Conservation (phyloP, 768 basidiomycete species). For the Termitomyces sp. region DNA sequence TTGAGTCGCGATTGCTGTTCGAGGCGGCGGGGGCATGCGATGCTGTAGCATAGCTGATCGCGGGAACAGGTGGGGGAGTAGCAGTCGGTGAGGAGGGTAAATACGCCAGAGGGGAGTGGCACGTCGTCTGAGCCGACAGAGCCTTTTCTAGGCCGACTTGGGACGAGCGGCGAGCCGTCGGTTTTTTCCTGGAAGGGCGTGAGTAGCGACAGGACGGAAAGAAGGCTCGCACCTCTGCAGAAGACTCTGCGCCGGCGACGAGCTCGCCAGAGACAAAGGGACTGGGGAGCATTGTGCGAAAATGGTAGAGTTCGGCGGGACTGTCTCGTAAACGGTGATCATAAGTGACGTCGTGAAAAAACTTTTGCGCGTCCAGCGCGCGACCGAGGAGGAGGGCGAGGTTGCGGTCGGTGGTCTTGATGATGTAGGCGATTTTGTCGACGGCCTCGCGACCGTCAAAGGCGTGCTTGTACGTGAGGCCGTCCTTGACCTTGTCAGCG, state of each 20-base stretch:
- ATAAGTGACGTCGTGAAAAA: slow-evolving; percentile 99
- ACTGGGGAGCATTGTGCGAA: slow-evolving; percentile 75
- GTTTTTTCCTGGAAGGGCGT: slow-evolving; percentile 21
- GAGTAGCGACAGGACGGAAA: background rate
- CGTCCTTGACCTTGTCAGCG: slow-evolving; percentile 86
- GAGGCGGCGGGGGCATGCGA: slow-evolving; percentile 88
- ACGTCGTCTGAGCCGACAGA: slow-evolving; percentile 52
- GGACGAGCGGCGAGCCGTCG: slow-evolving; percentile 22
- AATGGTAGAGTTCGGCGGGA: slow-evolving; percentile 87
- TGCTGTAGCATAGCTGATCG: slow-evolving; percentile 94
- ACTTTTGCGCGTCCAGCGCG: slow-evolving; percentile 96
- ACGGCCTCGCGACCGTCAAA: slow-evolving; percentile 98
- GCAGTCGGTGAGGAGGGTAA: slow-evolving; percentile 94
- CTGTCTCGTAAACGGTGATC: slow-evolving; percentile 94
- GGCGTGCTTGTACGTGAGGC: slow-evolving; percentile 91
- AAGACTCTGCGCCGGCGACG: slow-evolving; percentile 18
- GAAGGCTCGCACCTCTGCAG: slow-evolving; percentile 18
- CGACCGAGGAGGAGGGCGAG: slow-evolving; percentile 92
- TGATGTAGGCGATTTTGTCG: slow-evolving; percentile 95
- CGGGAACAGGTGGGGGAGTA: slow-evolving; percentile 96
- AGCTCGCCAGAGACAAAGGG: slow-evolving; percentile 82
- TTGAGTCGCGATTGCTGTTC: slow-evolving; percentile 94
- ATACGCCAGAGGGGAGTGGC: slow-evolving; percentile 86
- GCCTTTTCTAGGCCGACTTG: slow-evolving; percentile 32
- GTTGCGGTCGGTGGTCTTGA: slow-evolving; percentile 97